Conservation (phyloP, 441 rosid genomes). For the Daphne laureola region DNA sequence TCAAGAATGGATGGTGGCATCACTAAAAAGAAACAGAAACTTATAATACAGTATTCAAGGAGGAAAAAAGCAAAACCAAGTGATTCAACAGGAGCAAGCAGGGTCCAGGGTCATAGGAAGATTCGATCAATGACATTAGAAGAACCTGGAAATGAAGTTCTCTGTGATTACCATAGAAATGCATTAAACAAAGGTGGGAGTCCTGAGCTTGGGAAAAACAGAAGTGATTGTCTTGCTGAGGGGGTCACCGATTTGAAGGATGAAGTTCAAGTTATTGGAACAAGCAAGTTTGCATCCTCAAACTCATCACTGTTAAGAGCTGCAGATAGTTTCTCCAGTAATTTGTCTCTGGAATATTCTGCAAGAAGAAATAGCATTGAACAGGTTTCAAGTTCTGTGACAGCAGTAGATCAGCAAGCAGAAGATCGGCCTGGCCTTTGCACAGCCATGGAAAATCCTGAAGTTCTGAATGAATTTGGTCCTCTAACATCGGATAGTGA, state of each 20-base stretch:
- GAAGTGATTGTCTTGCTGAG: constrained; percentile 9
- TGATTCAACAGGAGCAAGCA: constrained; percentile 26
- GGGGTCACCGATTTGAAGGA: constrained; percentile 19
- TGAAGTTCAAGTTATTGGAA: constrained; percentile 31
- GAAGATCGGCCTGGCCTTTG: constrained; percentile 5
- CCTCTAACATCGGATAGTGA: constrained; percentile 10
- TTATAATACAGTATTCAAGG: constrained; percentile 79
- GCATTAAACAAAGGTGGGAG: background rate
- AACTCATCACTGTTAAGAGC: constrained; percentile 25
- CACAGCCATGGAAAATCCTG: constrained; percentile 16
- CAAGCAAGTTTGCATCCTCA: constrained; percentile 14
- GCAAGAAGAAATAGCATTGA: constrained; percentile 2
- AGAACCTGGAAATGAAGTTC: too few relatives aligned
- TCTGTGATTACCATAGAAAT: too few relatives aligned
- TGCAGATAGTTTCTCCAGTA: constrained; percentile 2
- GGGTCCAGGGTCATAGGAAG: constrained; percentile 10
- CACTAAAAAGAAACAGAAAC: constrained; percentile 39
- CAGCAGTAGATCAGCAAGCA: constrained; percentile 6
- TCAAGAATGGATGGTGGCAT: constrained; percentile 20
- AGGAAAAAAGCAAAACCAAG: constrained; percentile 55
- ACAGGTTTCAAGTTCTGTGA: constrained; percentile 8
- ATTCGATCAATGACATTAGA: too few relatives aligned
- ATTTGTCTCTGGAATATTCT: constrained; percentile 7
- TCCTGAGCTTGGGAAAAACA: background rate
- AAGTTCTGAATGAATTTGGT: constrained; percentile 13